Conservation (phyloP, 495 filamentous ascomycete species). For the Hyaloscypha hepaticicola region DNA sequence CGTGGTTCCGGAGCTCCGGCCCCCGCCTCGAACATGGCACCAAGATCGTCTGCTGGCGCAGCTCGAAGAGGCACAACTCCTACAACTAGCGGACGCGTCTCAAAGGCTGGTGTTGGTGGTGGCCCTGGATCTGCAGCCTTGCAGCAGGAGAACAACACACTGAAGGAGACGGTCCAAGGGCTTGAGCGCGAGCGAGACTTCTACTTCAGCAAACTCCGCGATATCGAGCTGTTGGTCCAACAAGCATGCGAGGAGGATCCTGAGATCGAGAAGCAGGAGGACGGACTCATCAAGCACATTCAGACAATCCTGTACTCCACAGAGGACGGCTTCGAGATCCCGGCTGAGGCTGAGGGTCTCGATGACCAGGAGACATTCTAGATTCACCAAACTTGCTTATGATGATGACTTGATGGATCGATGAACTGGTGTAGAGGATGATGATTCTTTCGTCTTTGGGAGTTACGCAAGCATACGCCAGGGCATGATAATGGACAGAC, state of each 20-base stretch:
- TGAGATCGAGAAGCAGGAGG: slow-evolving; percentile 88
- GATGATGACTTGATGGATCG: slow-evolving; percentile 23
- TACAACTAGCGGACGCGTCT: slow-evolving; percentile 57
- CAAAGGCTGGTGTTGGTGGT: slow-evolving; percentile 50
- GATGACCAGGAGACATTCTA: slow-evolving; percentile 81
- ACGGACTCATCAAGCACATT: slow-evolving; percentile 87
- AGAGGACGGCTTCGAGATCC: slow-evolving; percentile 87
- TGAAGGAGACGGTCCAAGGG: slow-evolving; percentile 85
- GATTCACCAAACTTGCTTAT: slow-evolving; percentile 26
- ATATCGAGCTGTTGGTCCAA: slow-evolving; percentile 94
- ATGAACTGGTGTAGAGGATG: slow-evolving; percentile 1
- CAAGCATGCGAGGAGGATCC: slow-evolving; percentile 86
- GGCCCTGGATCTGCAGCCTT: slow-evolving; percentile 63
- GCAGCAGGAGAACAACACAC: slow-evolving; percentile 73
- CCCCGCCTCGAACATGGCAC: slow-evolving; percentile 42
- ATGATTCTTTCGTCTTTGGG: slow-evolving; percentile 24
- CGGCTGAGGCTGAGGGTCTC: slow-evolving; percentile 60
- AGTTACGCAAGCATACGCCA: slow-evolving; percentile 26
- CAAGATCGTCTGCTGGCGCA: slow-evolving; percentile 50
- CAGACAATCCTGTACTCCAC: slow-evolving; percentile 97
- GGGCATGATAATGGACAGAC: slow-evolving; percentile 22
- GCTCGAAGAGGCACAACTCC: slow-evolving; percentile 73
- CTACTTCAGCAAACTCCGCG: slow-evolving; percentile 96
- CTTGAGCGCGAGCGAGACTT: slow-evolving; percentile 95
- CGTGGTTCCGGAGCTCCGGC: slow-evolving; percentile 71